These are phyloP conservation scores for Chrysophaeum taylorii DNA, from an alignment of 352 stramenopile species.

Conservation along the genomic window DNA sequence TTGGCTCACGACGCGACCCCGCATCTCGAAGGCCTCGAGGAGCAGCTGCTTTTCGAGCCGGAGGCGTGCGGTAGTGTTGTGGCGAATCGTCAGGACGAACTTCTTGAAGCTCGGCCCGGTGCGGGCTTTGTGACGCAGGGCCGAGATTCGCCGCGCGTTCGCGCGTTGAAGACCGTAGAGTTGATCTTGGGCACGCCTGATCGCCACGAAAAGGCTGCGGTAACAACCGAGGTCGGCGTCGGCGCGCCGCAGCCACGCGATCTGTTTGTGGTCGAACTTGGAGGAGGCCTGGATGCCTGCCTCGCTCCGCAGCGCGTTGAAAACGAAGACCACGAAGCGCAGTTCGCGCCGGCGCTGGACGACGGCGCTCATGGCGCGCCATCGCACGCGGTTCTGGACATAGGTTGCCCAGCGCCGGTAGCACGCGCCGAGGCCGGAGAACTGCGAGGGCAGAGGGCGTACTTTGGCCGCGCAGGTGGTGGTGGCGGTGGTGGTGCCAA, in stretches of 20 bases:
- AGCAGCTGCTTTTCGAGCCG: background rate
- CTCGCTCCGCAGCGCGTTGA: background rate
- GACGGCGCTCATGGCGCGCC: background rate
- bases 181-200: background rate
- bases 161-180: background rate
- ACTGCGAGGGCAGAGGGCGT: background rate
- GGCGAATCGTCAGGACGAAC: background rate
- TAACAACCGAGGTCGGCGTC: background rate
- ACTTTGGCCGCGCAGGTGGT: background rate
- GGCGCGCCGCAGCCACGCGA: background rate
- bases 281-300: background rate
- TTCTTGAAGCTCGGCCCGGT: background rate
- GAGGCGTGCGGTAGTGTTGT: background rate
- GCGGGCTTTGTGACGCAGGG: background rate
- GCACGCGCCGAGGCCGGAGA: background rate
- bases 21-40: background rate
- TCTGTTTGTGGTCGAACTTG: background rate
- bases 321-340: background rate
- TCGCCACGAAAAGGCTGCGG: background rate
- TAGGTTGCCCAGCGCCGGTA: background rate
- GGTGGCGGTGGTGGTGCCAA: background rate
- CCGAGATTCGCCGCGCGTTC: background rate
- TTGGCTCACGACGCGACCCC: background rate
- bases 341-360: background rate
- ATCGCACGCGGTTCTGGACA: background rate